Evolutionary conservation across 1,284 basidiomycete species (phyloP).

Genomic region (Pholiota adiposa): DNA sequence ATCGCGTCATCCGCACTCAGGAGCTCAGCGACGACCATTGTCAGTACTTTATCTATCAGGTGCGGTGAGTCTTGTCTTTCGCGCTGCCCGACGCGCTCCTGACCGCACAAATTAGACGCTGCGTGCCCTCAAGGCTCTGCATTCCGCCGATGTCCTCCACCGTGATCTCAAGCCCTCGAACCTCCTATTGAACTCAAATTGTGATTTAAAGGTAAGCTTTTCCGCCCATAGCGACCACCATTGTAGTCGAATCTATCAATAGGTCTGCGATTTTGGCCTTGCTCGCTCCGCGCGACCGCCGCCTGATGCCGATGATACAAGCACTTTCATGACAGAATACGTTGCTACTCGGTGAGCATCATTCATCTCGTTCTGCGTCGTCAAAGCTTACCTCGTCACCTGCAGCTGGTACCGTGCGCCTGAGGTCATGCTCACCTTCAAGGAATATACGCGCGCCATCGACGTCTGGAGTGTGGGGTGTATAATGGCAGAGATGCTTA

Average conservation of each 20-base stretch:
- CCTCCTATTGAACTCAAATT: conserved; percentile 91
- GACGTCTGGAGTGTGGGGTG: conserved; percentile 95
- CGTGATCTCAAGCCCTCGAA: conserved; percentile 94
- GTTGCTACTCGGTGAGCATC: conserved; percentile 76
- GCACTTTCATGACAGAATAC: conserved; percentile 95
- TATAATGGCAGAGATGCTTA: conserved; percentile 93
- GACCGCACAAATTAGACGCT: conserved; percentile 54
- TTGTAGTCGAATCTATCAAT: conserved; percentile 11
- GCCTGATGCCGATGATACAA: conserved; percentile 81
- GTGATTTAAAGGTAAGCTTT: conserved; percentile 81
- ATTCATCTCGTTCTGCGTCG: neutral
- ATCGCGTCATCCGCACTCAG: conserved; percentile 87
- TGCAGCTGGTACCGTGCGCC: conserved; percentile 93
- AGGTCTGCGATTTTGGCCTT: conserved; percentile 93
- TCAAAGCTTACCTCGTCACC: neutral
- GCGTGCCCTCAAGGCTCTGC: conserved; percentile 89
- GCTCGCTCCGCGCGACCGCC: conserved; percentile 84
- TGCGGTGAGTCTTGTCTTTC: conserved; percentile 34
- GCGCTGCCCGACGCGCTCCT: conserved; percentile 14
- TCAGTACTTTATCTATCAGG: conserved; percentile 96
- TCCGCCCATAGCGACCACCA: neutral
- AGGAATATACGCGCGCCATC: conserved; percentile 91
- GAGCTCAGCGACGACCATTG: conserved; percentile 88
- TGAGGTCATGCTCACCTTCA: conserved; percentile 95
- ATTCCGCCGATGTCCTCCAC: conserved; percentile 88